A percentile compares a stretch with the other conserved stretches of the same genome.
Evolutionary conservation across 176 grass and related monocot genomes (phyloP).

Genomic region (Thalia dealbata): DNA sequence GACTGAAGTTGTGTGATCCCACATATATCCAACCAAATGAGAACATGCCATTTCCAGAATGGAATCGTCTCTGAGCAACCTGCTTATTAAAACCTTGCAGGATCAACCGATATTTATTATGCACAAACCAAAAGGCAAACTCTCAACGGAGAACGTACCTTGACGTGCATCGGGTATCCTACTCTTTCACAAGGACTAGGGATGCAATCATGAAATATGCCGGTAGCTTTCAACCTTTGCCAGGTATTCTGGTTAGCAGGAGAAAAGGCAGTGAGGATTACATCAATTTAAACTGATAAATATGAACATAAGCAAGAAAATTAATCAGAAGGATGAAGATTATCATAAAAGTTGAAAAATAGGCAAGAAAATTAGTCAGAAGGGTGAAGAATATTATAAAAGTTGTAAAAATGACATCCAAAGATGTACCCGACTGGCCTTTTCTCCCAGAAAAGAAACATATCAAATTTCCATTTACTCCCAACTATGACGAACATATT

Average conservation of each 20-base stretch:
- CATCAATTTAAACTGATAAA: conserved; percentile 9
- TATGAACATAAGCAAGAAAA: neutral
- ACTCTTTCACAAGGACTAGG: conserved; percentile 51
- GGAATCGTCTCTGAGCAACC: conserved; percentile 59
- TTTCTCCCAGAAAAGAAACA: neutral
- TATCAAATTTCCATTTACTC: neutral
- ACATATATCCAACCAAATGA: conserved; percentile 87
- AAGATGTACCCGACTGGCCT: too few relatives aligned
- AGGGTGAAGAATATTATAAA: neutral
- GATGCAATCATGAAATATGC: conserved; percentile 81
- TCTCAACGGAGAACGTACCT: conserved; percentile 32
- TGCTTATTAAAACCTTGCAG: conserved; percentile 13
- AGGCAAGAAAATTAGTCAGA: conserved; percentile 2
- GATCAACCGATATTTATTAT: neutral
- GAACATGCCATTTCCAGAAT: conserved; percentile 23
- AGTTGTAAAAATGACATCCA: neutral
- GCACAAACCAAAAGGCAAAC: neutral
- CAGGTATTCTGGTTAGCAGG: conserved; percentile 59
- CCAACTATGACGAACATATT: neutral
- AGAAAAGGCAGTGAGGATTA: neutral
- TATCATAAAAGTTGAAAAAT: neutral
- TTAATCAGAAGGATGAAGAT: neutral
- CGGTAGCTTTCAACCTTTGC: conserved; percentile 50
- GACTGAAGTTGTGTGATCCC: conserved; percentile 94
- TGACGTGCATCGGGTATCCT: conserved; percentile 80